phyloP scores from a whole-genome alignment of 257 asterid genomes.

The Lithospermum erythrorhizon region DNA sequence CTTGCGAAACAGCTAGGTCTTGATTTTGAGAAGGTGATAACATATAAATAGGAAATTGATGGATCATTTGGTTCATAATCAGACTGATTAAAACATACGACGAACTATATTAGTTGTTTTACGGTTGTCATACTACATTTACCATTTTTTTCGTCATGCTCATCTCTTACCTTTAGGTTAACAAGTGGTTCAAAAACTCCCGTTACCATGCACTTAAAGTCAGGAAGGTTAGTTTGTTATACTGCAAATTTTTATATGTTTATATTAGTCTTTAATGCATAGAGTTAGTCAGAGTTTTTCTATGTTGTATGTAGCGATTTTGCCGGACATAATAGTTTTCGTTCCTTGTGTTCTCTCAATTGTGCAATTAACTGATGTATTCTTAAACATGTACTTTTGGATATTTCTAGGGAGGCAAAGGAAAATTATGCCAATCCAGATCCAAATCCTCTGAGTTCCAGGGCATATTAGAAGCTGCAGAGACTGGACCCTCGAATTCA shows the following conservation, averaged over 20 bases:
- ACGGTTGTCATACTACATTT: background rate
- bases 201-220: conserved; percentile 90
- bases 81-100: background rate
- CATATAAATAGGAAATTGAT: background rate
- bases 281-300: background rate
- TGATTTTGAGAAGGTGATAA: conserved; percentile 70
- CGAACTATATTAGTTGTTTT: background rate
- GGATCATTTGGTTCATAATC: background rate
- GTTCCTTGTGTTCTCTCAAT: too few species aligned
- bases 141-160: conserved; percentile 12
- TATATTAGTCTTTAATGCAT: conserved; percentile 1
- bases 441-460: conserved; percentile 22
- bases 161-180: conserved; percentile 49
- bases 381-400: conserved; percentile 10
- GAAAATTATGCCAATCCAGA: conserved; percentile 25
- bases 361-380: too few species aligned
- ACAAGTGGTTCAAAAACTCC: conserved; percentile 98
- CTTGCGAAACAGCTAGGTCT: conserved; percentile 74
- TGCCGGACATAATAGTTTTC: background rate
- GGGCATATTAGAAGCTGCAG: conserved; percentile 24
- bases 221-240: conserved; percentile 42
- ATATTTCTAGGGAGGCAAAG: conserved; percentile 31
- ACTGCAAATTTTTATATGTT: conserved; percentile 1
- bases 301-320: background rate
- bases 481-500: conserved; percentile 21